Evolutionary conservation across 225 moss, liverwort and hornwort species (phyloP).

Genomic region (Thuidium tamariscinum): DNA sequence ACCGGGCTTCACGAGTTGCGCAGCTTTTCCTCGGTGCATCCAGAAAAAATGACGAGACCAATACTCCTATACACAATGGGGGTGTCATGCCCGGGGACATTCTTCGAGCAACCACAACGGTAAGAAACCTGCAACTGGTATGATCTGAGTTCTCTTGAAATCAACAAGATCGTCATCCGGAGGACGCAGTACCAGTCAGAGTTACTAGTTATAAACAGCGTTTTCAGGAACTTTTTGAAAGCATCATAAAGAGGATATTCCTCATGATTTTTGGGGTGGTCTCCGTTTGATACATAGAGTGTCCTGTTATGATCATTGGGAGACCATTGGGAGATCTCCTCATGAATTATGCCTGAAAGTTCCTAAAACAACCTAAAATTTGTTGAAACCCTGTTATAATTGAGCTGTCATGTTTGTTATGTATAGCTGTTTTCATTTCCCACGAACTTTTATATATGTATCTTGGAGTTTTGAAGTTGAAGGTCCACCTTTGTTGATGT

Average conservation of each 20-base stretch:
- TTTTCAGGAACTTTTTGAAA: neutral
- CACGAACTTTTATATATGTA: neutral
- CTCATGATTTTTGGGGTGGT: neutral
- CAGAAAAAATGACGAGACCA: neutral
- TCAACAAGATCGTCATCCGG: neutral
- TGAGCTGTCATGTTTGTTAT: neutral
- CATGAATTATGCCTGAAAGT: neutral
- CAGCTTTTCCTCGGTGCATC: conserved; percentile 38
- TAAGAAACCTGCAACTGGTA: neutral
- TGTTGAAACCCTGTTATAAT: neutral
- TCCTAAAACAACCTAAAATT: neutral
- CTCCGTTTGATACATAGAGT: neutral
- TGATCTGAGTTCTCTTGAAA: neutral
- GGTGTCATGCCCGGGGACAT: conserved; percentile 59
- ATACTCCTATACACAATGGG: conserved; percentile 27
- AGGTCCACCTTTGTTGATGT: neutral
- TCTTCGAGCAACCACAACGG: conserved; percentile 69
- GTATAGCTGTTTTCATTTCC: neutral
- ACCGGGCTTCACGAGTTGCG: conserved; percentile 53
- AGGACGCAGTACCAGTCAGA: neutral
- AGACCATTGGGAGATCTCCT: too few relatives aligned
- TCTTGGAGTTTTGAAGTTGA: neutral
- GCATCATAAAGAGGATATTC: neutral
- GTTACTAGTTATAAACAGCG: neutral
- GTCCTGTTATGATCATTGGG: neutral